Conservation (phyloP, 2,329 filamentous ascomycete species). For the Trichoderma cornu-damae region DNA sequence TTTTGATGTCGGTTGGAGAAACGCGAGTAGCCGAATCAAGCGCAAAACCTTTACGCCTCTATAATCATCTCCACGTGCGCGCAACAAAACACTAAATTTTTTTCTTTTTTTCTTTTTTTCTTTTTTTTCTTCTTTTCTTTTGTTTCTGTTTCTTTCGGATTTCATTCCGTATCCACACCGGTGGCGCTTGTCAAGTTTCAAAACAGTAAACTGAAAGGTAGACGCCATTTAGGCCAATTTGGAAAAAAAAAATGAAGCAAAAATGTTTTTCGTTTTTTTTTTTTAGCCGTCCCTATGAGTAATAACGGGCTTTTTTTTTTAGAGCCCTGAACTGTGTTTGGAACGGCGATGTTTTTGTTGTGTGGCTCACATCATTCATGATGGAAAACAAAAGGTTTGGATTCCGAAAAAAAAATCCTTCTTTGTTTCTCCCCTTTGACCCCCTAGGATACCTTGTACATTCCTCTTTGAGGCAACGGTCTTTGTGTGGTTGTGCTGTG, state of each 20-base stretch:
- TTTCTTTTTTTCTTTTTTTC: neutral
- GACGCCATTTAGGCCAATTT: neutral
- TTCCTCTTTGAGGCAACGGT: neutral
- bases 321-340: too few relatives aligned
- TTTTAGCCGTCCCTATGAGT: neutral
- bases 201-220: neutral
- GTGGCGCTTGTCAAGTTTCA: slow-evolving; percentile 12
- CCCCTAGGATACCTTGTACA: too few relatives aligned
- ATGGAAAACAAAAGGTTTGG: too few relatives aligned
- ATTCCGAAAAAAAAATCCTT: too few relatives aligned
- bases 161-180: neutral
- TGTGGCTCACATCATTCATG: too few relatives aligned
- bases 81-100: neutral
- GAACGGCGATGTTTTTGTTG: too few relatives aligned
- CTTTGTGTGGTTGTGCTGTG: neutral
- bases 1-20: neutral
- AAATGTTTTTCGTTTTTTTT: too few relatives aligned
- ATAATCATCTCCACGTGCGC: slow-evolving; percentile 2
- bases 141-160: neutral
- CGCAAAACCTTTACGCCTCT: slow-evolving; percentile 9
- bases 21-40: slow-evolving; percentile 1
- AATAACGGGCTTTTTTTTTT: too few relatives aligned
- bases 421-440: neutral
- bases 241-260: neutral
- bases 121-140: neutral